Conservation (phyloP, 2,329 filamentous ascomycete species). For the Arachnomyces sp. region DNA sequence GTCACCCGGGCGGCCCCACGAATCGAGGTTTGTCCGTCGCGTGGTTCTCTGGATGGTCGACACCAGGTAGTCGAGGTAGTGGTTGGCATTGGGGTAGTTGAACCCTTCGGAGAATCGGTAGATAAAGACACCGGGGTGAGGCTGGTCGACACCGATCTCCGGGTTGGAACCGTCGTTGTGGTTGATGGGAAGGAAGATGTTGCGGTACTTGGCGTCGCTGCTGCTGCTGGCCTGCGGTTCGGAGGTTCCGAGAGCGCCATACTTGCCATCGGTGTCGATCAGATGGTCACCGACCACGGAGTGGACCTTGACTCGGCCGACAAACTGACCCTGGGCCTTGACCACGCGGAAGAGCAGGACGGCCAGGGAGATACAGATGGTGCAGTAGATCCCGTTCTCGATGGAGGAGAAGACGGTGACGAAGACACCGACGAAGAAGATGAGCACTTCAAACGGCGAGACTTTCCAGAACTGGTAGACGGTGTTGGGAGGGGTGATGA, state of each 20-base stretch:
- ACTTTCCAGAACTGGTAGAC: constrained; percentile 95
- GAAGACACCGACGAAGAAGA: constrained; percentile 89
- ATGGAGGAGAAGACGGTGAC: constrained; percentile 84
- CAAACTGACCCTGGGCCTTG: constrained; percentile 73
- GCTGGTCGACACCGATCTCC: constrained; percentile 65
- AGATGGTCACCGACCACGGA: constrained; percentile 73
- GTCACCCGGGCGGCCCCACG: constrained; percentile 62
- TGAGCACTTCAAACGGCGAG: constrained; percentile 78
- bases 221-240: constrained; percentile 23
- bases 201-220: constrained; percentile 52
- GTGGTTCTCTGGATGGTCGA: constrained; percentile 63
- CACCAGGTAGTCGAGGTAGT: constrained; percentile 74
- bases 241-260: constrained; percentile 46
- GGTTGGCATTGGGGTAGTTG: constrained; percentile 90
- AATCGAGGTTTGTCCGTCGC: constrained; percentile 64
- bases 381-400: constrained; percentile 87
- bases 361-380: constrained; percentile 67
- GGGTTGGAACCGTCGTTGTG: constrained; percentile 91
- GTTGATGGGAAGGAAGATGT: constrained; percentile 79
- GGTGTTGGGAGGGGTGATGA: constrained; percentile 84
- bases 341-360: constrained; percentile 77
- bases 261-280: constrained; percentile 56
- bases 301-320: constrained; percentile 76
- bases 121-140: constrained; percentile 89
- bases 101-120: constrained; percentile 92